These are phyloP conservation scores for Boletus reticulatus DNA, from an alignment of 768 basidiomycete species.

Conservation along the genomic window DNA sequence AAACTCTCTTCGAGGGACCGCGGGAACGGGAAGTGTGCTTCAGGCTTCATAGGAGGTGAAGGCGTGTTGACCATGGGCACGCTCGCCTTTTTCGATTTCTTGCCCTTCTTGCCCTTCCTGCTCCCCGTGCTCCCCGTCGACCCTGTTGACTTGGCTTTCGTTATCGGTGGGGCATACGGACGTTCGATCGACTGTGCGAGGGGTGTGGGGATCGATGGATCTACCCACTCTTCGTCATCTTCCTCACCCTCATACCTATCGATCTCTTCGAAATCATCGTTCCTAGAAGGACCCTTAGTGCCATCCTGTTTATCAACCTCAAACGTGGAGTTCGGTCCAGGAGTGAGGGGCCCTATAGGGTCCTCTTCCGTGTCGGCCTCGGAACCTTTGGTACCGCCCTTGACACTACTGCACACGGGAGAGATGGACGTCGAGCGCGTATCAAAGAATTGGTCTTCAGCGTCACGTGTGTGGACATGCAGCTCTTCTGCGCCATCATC, in stretches of 20 bases:
- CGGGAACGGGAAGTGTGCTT: constrained; percentile 64
- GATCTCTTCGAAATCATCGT: constrained; percentile 29
- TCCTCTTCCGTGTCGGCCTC: constrained; percentile 74
- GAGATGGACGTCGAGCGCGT: constrained; percentile 46
- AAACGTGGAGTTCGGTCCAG: constrained; percentile 45
- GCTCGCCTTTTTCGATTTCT: constrained; percentile 35
- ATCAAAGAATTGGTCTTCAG: constrained; percentile 54
- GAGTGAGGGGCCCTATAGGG: constrained; percentile 66
- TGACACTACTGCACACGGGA: constrained; percentile 37
- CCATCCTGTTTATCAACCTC: constrained; percentile 22
- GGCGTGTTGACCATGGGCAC: constrained; percentile 41
- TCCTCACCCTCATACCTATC: constrained; percentile 31
- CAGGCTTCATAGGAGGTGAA: constrained; percentile 25
- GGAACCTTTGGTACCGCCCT: constrained; percentile 43
- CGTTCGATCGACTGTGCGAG: constrained; percentile 24
- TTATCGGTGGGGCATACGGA: constrained; percentile 27
- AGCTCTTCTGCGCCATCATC: constrained; percentile 29
- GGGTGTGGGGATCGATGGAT: constrained; percentile 52
- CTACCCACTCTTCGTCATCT: constrained; percentile 63
- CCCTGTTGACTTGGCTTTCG: constrained; percentile 25
- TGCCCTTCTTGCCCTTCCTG: constrained; percentile 33
- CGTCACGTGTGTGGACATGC: constrained; percentile 26
- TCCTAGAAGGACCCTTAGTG: constrained; percentile 26
- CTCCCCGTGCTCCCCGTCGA: constrained; percentile 26
- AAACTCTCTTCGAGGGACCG: constrained; percentile 43